Base-by-base conservation (phyloP, 768 basidiomycete species). In the Ramaria sp. region DNA sequence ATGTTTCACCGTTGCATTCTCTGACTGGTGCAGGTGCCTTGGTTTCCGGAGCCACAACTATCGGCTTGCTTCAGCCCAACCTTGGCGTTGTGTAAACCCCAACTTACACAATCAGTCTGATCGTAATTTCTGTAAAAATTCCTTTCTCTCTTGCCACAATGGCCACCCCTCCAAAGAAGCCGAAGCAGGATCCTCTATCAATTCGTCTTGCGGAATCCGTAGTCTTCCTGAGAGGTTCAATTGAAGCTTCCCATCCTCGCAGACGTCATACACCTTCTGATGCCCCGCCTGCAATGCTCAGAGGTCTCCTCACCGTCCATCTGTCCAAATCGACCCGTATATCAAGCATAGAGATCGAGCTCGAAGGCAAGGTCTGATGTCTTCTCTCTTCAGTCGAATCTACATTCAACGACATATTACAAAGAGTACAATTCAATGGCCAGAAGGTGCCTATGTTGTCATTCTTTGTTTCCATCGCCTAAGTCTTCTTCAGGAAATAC, bases 261-360 rank as follows among this genome's bases (percentile, higher is more conserved):
- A 64, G 73, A 41, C 63, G 63, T 15, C 50, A 61, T 18, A 42
- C 42, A 24, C 60, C 67, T 61, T 67, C 69, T 59, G 55, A 73
- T 48, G 76, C 78, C 61, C 65, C 69, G 7, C 76, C 76, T 1
- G 79, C 85, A 16, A 68, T 82, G 62, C 69, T 88, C 12, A 70
- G 85, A 47, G 85, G 85, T 9, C 67, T 87, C 3, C 71, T 88
- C 54, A 79, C 78, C 1, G 69, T 88, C 56, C 73, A 70, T 13
- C 68, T 87, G 38, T 71, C 72, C 28, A 95, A 95, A 65, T 82
- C 92, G 0, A 92, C 82, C 51, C 82, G 82, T 65, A 83, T 99
- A 60, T 83, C 85, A 30, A 86, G 82, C 61, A 93, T 99, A 55
- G 83, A 84, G 53, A 73, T 96, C 37, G 80, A 83, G 64, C 69